phyloP scores from a whole-genome alignment of 2,329 filamentous ascomycete genomes.

The Alternaria arborescens region DNA sequence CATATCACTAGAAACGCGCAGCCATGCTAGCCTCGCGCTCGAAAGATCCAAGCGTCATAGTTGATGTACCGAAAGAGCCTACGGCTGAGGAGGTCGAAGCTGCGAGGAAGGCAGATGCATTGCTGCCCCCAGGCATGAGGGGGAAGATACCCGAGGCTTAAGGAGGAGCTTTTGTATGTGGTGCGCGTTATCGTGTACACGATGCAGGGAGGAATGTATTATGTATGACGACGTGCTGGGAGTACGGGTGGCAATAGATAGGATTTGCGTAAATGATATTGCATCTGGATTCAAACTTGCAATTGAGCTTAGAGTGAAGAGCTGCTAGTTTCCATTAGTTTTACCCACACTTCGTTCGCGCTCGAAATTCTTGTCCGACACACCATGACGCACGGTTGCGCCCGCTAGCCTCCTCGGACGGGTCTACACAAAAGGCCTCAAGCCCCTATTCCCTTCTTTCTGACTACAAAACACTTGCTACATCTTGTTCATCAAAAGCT shows the following conservation, averaged over 20 bases:
- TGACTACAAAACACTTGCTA: not conserved
- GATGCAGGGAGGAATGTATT: too few species aligned
- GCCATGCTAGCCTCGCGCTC: slow-evolving; percentile 49
- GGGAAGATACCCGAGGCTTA: not conserved
- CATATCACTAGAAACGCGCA: slow-evolving; percentile 45
- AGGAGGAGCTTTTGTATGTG: not conserved
- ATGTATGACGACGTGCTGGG: not conserved
- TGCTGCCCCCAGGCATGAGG: not conserved
- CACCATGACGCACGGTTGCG: not conserved
- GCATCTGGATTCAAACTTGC: not conserved
- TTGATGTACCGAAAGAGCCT: slow-evolving; percentile 55
- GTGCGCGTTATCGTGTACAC: too few species aligned
- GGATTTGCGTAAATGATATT: too few species aligned
- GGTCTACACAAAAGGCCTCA: not conserved
- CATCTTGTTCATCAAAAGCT: too few species aligned
- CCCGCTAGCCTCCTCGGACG: not conserved
- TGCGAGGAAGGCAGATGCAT: slow-evolving; percentile 32
- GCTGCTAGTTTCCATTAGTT: not conserved
- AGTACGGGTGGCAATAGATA: accelerated
- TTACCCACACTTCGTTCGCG: not conserved
- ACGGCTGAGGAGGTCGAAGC: slow-evolving; percentile 56
- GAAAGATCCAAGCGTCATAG: slow-evolving; percentile 56
- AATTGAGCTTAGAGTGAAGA: accelerated
- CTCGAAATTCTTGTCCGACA: too few species aligned
- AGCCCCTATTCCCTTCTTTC: not conserved